Evolutionary conservation across 495 filamentous ascomycete species (phyloP).

Genomic region (Annulohypoxylon nitens): DNA sequence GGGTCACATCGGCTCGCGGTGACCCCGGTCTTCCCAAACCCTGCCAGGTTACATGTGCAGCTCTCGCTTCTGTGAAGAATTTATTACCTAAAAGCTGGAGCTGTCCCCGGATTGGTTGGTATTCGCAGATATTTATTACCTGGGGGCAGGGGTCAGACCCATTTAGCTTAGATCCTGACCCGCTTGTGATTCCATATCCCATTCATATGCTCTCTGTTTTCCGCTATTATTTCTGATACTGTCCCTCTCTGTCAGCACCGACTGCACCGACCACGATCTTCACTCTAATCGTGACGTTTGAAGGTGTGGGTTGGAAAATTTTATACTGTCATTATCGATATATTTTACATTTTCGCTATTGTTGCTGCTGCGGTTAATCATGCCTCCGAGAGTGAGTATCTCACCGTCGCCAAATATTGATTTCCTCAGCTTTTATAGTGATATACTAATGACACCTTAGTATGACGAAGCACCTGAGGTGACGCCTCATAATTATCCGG

Average conservation of each 20-base stretch:
- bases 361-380: conserved; percentile 11
- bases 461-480: conserved; percentile 58
- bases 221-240: conserved; percentile 18
- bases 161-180: conserved; percentile 31
- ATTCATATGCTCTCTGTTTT: conserved; percentile 32
- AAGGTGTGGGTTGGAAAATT: conserved; percentile 6
- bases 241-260: conserved; percentile 24
- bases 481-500: conserved; percentile 55
- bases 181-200: conserved; percentile 34
- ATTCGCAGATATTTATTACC: conserved; percentile 32
- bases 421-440: not conserved
- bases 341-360: conserved; percentile 1
- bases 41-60: conserved; percentile 29
- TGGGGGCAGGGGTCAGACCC: conserved; percentile 16
- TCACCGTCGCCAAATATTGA: not conserved
- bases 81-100: conserved; percentile 29
- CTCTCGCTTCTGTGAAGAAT: conserved; percentile 17
- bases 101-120: conserved; percentile 24
- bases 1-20: conserved; percentile 39
- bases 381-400: conserved; percentile 39
- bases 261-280: conserved; percentile 26
- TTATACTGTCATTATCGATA: not conserved
- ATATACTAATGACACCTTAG: conserved; percentile 34
- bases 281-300: conserved; percentile 30
- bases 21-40: conserved; percentile 37